Evolutionary conservation across 768 basidiomycete genomes (phyloP), one percentile per base, ranked within the genome.

Genomic region (Rickenella mellea): DNA sequence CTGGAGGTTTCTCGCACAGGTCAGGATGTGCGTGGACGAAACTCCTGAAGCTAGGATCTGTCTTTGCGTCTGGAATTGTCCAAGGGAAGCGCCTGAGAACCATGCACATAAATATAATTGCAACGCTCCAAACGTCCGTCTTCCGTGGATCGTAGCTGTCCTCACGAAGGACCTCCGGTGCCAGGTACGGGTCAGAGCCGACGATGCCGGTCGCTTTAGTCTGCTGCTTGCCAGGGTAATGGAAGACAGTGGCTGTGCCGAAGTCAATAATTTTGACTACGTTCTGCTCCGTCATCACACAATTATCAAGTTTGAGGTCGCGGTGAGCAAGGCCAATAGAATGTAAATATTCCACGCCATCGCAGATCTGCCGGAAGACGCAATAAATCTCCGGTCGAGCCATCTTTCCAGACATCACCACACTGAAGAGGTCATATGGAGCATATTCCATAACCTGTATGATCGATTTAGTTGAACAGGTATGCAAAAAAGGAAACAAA

Each of bases 331-430:
- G 82, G 21, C 96, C 96, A 69, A 98, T 81, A 50, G 88, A 84
- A 64, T 99, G 96, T 38, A 99, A 80, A 60, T 99, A 98, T 62
- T 94, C 87, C 48, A 99, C 94, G 43, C 96, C 96, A 53, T 90
- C 86, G 62, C 93, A 89, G 52, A 99, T 97, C 64, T 99, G 96
- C 46, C 92, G 87, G 66, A 98, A 98, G 49, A 98, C 91, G 60
- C 96, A 99, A 68, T 96, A 98, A 42, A 97, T 92, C 64, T 99
- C 94, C 40, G 93, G 92, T 19, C 96, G 84, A 46, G 82, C 78
- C 96, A 99, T 99, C 67, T 91, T 96, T 49, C 90, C 88, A 12
- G 93, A 92, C 96, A 99, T 99, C 72, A 99, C 96, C 56, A 97
- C 93, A 46, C 86, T 89, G 68, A 99, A 99, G 43, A 99, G 80